Conservation (phyloP, 2,329 filamentous ascomycete genomes). For the Cercospora sp. region DNA sequence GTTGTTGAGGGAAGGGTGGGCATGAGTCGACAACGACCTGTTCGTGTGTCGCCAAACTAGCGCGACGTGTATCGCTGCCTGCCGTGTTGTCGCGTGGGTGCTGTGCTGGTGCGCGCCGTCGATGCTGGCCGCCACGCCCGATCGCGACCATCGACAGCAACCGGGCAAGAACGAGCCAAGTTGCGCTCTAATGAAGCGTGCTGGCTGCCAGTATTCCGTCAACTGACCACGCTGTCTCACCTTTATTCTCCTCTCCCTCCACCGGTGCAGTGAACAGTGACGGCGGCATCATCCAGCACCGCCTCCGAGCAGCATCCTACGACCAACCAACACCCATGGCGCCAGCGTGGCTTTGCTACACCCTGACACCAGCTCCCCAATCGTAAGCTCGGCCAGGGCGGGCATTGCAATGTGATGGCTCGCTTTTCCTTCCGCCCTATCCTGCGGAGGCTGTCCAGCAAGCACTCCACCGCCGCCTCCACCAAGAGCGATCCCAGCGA, state of each 20-base stretch:
- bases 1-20: background rate
- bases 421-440: slow-evolving; percentile 29
- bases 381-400: background rate
- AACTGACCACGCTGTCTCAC: background rate
- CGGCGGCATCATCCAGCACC: background rate
- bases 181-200: background rate
- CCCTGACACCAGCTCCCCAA: background rate
- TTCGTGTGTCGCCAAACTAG: background rate
- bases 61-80: background rate
- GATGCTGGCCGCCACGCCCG: background rate
- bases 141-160: background rate
- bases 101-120: background rate
- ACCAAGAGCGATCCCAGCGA: slow-evolving; percentile 24
- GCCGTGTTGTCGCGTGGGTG: background rate
- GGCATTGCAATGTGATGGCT: slow-evolving; percentile 19
- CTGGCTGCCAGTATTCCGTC: background rate
- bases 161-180: slow-evolving; percentile 4
- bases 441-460: slow-evolving; percentile 28
- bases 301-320: background rate
- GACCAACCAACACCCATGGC: background rate
- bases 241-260: background rate
- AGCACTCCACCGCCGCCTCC: slow-evolving; percentile 26
- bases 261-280: background rate
- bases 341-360: background rate
- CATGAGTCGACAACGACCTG: background rate